Conservation (phyloP, 495 filamentous ascomycete genomes). For the Geopyxis carbonaria region DNA sequence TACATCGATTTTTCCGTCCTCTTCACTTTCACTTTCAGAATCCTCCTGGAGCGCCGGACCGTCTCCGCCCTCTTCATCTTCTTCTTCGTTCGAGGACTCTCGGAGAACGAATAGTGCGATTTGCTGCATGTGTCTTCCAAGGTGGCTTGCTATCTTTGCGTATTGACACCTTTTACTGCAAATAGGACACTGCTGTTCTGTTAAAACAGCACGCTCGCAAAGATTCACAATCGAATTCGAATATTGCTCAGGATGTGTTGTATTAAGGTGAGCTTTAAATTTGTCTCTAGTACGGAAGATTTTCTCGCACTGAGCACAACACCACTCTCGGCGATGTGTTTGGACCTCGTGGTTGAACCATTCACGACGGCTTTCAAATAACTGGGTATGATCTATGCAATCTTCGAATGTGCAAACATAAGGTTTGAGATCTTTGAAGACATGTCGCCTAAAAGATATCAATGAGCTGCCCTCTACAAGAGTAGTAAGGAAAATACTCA, state of each 20-base stretch:
- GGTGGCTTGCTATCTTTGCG: conserved; percentile 10
- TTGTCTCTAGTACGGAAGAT: not conserved
- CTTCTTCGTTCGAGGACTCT: not conserved
- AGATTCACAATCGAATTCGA: conserved; percentile 4
- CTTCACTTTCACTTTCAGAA: no score
- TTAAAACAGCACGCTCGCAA: conserved; percentile 10
- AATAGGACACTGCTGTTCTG: conserved; percentile 9
- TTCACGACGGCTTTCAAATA: conserved; percentile 22
- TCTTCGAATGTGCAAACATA: conserved; percentile 24
- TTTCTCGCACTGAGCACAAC: conserved; percentile 4
- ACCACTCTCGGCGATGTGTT: not conserved
- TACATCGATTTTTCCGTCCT: no score
- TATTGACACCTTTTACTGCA: conserved; percentile 4
- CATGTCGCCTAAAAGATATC: conserved; percentile 10
- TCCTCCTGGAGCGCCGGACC: no score
- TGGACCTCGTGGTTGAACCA: conserved; percentile 23
- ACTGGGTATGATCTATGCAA: conserved; percentile 14
- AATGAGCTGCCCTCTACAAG: no score
- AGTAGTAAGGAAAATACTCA: no score
- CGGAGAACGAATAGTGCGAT: conserved; percentile 18
- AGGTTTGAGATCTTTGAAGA: conserved; percentile 24
- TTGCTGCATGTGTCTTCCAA: conserved; percentile 20
- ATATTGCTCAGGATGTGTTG: conserved; percentile 6
- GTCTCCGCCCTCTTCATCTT: no score
- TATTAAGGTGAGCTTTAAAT: conserved; percentile 8